Conservation (phyloP, 2,329 filamentous ascomycete species). For the Huntiella omanensis region DNA sequence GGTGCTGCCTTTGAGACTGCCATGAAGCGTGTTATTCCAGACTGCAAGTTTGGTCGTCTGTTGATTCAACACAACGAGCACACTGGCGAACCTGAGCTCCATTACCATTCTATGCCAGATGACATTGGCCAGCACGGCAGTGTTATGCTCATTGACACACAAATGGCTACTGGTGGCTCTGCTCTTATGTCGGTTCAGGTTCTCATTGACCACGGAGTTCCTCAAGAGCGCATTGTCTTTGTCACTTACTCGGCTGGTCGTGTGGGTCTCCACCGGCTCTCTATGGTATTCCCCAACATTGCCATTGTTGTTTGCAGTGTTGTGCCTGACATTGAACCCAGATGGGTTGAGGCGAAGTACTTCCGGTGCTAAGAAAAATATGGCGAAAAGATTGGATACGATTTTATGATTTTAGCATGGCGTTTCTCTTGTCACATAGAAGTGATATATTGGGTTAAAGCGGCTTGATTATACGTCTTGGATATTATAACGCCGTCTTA, state of each 20-base stretch:
- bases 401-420: too few relatives aligned
- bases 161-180: slow-evolving; percentile 80
- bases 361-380: slow-evolving; percentile 49
- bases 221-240: slow-evolving; percentile 69
- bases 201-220: slow-evolving; percentile 82
- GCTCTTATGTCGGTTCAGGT: slow-evolving; percentile 89
- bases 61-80: slow-evolving; percentile 76
- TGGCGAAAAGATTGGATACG: too few relatives aligned
- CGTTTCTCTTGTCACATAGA: too few relatives aligned
- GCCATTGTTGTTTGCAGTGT: slow-evolving; percentile 72
- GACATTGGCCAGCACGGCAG: slow-evolving; percentile 58
- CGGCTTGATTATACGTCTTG: too few relatives aligned
- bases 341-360: slow-evolving; percentile 82
- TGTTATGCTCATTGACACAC: slow-evolving; percentile 74
- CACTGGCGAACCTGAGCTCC: slow-evolving; percentile 80
- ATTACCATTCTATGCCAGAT: slow-evolving; percentile 65
- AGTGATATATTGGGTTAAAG: too few relatives aligned
- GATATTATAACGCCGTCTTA: too few relatives aligned
- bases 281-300: slow-evolving; percentile 74
- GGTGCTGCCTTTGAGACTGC: slow-evolving; percentile 79
- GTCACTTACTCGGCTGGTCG: slow-evolving; percentile 82
- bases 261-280: slow-evolving; percentile 65
- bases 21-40: slow-evolving; percentile 74
- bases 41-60: slow-evolving; percentile 74
- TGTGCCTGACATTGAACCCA: slow-evolving; percentile 61